A percentile compares a stretch with the other conserved stretches of the same genome.
phyloP scores from a whole-genome alignment of 495 filamentous ascomycete species.

The Penicillium chermesinum region DNA sequence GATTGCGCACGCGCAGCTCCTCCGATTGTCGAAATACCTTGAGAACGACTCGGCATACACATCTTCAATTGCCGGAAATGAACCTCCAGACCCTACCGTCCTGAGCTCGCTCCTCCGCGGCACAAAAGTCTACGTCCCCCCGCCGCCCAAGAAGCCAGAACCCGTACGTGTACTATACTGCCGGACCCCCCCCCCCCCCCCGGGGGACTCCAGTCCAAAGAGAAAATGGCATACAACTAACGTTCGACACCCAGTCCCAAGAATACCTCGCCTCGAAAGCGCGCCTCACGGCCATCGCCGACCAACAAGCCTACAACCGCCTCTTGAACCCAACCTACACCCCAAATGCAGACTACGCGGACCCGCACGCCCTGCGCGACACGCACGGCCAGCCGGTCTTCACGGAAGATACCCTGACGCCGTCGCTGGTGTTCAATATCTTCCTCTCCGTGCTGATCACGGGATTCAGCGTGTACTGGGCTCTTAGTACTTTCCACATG shows the following conservation, averaged over 20 bases:
- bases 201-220: too few species aligned
- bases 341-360: slow-evolving; percentile 39
- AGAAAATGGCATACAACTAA: background rate
- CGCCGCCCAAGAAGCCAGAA: slow-evolving; percentile 70
- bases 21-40: slow-evolving; percentile 59
- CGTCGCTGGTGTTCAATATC: slow-evolving; percentile 43
- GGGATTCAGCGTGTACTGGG: slow-evolving; percentile 44
- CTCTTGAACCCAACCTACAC: slow-evolving; percentile 52
- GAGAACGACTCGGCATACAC: slow-evolving; percentile 13
- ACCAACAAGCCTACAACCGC: slow-evolving; percentile 71
- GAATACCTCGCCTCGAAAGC: slow-evolving; percentile 91
- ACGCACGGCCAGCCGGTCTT: background rate
- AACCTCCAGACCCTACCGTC: slow-evolving; percentile 18
- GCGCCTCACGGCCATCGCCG: slow-evolving; percentile 71
- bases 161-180: slow-evolving; percentile 50
- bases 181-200: background rate
- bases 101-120: slow-evolving; percentile 67
- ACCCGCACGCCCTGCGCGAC: slow-evolving; percentile 15
- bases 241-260: slow-evolving; percentile 51
- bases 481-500: slow-evolving; percentile 52
- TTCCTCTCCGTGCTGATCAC: slow-evolving; percentile 44
- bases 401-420: slow-evolving; percentile 30
- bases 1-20: slow-evolving; percentile 75
- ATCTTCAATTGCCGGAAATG: background rate
- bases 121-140: slow-evolving; percentile 67